phyloP scores from a whole-genome alignment of 352 stramenopile species.

The Pythium monospermum region DNA sequence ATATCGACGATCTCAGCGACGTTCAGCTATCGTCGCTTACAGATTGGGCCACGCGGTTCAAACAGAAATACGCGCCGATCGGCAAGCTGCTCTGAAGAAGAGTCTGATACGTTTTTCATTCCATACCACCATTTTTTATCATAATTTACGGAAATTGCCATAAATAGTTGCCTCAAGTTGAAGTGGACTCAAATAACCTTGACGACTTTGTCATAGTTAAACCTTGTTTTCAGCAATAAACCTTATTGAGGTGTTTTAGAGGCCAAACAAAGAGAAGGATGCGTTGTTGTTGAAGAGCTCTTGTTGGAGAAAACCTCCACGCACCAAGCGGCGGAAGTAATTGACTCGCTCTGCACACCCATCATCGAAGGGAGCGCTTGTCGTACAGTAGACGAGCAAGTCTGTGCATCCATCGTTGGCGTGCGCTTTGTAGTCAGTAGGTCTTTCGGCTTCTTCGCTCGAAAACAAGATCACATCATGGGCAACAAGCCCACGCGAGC shows the following conservation, averaged over 20 bases:
- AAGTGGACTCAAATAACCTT: conserved; percentile 16
- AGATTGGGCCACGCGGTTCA: conserved; percentile 93
- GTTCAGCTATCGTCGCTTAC: conserved; percentile 86
- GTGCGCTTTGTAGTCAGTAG: too few species aligned
- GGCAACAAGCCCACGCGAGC: conserved; percentile 56
- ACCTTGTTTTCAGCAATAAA: not conserved
- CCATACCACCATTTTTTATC: too few species aligned
- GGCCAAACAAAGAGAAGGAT: not conserved
- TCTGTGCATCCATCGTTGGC: too few species aligned
- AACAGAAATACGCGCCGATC: conserved; percentile 90
- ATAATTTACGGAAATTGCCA: conserved; percentile 9
- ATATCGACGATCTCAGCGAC: conserved; percentile 73
- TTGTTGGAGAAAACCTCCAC: not conserved
- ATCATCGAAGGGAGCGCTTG: too few species aligned
- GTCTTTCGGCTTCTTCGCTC: too few species aligned
- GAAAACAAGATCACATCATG: conserved; percentile 37
- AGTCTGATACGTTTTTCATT: not conserved
- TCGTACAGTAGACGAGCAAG: too few species aligned
- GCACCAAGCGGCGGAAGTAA: too few species aligned
- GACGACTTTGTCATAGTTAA: too few species aligned
- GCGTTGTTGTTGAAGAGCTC: not conserved
- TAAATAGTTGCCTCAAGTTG: conserved; percentile 17
- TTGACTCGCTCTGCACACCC: too few species aligned
- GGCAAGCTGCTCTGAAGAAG: conserved; percentile 32
- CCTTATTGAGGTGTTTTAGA: not conserved